Evolutionary conservation across 345 rosid species (phyloP), one percentile per base, ranked within the genome.

Genomic region (Citropsis articulata): DNA sequence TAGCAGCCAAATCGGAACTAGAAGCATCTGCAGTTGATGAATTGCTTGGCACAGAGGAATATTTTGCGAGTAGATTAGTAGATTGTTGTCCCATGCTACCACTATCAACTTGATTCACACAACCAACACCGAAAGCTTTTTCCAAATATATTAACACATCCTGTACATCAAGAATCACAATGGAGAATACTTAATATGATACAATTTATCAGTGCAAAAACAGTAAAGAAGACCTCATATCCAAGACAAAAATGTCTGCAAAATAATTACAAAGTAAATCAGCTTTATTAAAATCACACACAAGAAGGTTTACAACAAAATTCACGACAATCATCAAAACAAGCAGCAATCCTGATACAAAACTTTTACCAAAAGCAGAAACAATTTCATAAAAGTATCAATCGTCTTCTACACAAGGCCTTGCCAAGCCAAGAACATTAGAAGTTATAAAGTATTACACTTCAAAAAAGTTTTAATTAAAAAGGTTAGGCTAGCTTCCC

Each of bases 131-230:
- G 81, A 90, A 91, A 59, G 93, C 85, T 80, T 87, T 96, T 64
- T 89, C 99, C 77, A 96, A 77, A 87, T 91, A 88, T 79, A 82
- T 81, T 69, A 94, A 88, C 59, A 96, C 93, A 81, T 84, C 98
- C 99, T 96, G 94, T 60, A 80, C 48, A 79, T 36, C 35, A 76
- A 55, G 59, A 76, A 67, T n/a, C 22, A 67, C 7, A 57, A 76
- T 59, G 77, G 45, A 64, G 83, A 77, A 72, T 9, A 57, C 64
- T 63, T 38, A 69, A 16, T 19, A 77, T 33, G 57, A 19, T 69
- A 10, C 68, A 19, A 75, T 13, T 28, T 74, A 31, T 78, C 64
- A 48, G 69, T n/a, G 38, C 31, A 75, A 53, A 24, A 65, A 66
- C 27, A 48, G 38, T 63, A 73, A 71, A 75, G 71, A 78, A 45